Percentiles rank a stretch among this genome's conserved stretches.
phyloP scores from a whole-genome alignment of 1,284 basidiomycete genomes.

The Cutaneotrichosporon mucoides region DNA sequence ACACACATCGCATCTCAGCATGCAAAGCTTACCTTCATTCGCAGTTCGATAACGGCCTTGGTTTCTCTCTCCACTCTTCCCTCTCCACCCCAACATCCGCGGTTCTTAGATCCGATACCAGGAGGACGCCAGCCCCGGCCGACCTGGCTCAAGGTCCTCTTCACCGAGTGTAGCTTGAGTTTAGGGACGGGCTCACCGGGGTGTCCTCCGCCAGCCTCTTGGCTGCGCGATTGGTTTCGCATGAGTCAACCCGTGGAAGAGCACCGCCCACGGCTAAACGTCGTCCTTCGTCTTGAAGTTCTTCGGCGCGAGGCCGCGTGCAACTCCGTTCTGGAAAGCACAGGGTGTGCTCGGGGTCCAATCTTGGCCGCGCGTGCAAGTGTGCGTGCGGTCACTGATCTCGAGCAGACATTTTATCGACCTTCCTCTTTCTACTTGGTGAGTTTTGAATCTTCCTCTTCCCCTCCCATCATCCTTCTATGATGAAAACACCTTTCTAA shows the following conservation, averaged over 20 bases:
- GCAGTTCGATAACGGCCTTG: constrained; percentile 2
- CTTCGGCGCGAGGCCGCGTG: neutral
- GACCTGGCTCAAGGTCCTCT: constrained; percentile 8
- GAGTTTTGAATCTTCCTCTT: constrained; percentile 6
- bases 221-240: constrained; percentile 48
- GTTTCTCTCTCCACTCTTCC: constrained; percentile 9
- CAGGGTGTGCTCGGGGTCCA: constrained; percentile 13
- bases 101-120: constrained; percentile 51
- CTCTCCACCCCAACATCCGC: constrained; percentile 29
- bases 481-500: constrained; percentile 48
- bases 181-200: constrained; percentile 10
- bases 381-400: constrained; percentile 6
- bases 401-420: constrained; percentile 18
- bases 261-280: constrained; percentile 10
- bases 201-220: constrained; percentile 45
- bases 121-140: constrained; percentile 32
- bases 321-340: constrained; percentile 8
- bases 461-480: constrained; percentile 8
- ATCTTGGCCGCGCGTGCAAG: neutral
- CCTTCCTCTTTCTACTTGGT: constrained; percentile 4
- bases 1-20: constrained; percentile 13
- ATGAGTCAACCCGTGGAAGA: constrained; percentile 51
- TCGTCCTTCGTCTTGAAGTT: constrained; percentile 15
- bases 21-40: constrained; percentile 9
- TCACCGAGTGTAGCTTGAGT: neutral